Evolutionary conservation across 371 early-diverging fungal species (phyloP).

Genomic region (Lichtheimia hyalospora): DNA sequence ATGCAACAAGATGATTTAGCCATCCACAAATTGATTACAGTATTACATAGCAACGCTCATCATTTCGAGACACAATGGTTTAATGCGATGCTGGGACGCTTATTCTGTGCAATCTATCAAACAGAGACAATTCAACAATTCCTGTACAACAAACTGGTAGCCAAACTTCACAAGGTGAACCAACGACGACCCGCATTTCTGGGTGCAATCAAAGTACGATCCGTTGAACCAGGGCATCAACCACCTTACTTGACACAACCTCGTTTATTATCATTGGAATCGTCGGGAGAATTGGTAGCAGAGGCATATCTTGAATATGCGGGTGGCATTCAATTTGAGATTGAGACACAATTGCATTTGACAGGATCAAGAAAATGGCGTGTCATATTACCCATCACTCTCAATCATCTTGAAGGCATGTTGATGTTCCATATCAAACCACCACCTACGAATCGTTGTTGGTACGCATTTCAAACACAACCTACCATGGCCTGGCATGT

Average conservation of each 20-base stretch:
- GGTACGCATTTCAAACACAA: constrained; percentile 85
- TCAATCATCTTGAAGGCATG: constrained; percentile 71
- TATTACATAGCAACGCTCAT: constrained; percentile 62
- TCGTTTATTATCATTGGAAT: constrained; percentile 61
- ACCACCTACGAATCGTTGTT: constrained; percentile 85
- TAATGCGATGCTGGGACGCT: constrained; percentile 83
- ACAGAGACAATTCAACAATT: constrained; percentile 60
- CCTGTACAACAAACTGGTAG: constrained; percentile 65
- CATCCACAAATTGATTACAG: constrained; percentile 53
- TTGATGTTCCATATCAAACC: constrained; percentile 80
- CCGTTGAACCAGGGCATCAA: constrained; percentile 76
- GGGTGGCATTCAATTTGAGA: constrained; percentile 72
- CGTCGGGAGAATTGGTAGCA: constrained; percentile 70
- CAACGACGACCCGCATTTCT: constrained; percentile 74
- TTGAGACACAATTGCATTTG: constrained; percentile 63
- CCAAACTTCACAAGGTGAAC: constrained; percentile 65
- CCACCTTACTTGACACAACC: constrained; percentile 82
- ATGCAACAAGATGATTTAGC: constrained; percentile 58
- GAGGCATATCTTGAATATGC: constrained; percentile 81
- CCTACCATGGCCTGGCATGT: constrained; percentile 81
- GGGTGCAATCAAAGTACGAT: constrained; percentile 79
- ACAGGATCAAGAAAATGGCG: constrained; percentile 51
- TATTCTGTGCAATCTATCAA: constrained; percentile 70
- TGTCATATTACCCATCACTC: constrained; percentile 74
- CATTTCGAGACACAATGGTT: constrained; percentile 83